Evolutionary conservation across 306 rosid species (phyloP), one percentile per base, ranked within the genome.

Genomic region (Sophora flavescens): DNA sequence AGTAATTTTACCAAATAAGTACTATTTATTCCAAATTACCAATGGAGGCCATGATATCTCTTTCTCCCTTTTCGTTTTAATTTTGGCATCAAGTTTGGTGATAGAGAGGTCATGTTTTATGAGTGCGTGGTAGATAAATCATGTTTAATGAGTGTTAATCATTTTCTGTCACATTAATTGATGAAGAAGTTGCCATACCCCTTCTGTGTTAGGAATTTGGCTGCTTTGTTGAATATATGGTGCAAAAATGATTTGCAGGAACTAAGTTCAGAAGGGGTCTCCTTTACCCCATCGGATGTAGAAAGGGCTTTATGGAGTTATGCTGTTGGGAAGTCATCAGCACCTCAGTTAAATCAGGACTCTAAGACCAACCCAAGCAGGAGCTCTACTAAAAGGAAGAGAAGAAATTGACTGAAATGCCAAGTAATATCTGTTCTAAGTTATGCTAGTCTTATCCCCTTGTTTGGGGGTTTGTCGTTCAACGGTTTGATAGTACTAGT

Each of bases 261-360:
- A 74, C 69, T 93, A 63, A 91, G 93, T 68, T 80, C 89, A 15
- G 88, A 85, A 65, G 92, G 80, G 14, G 70, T 59, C 33, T 69
- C 63, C 66, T 89, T 90, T 78, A 90, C 93, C 6, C 93, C 97
- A 70, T 90, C 97, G 5, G 98, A 89, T 73, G 90, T 95, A 67
- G 98, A 92, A 83, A 90, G 90, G 82, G 96, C 97, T 39, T 62
- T 92, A 77, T 92, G 98, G 97, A 95, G 96, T 84, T 81, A 50
- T 68, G 87, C 87, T 54, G 50, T 84, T 3, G 90, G 83, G 56
- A 88, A 89, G 82, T 75, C 74, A 76, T 70, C 22, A 44, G 67
- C 91, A 72, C 72, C 89, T 12, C 66, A 79, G 22, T 32, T 75
- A 50, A 33, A 76, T 67, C 42, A 80, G 73, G 86, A 77, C 9